phyloP scores from a whole-genome alignment of 345 rosid genomes.

The Lepidium africanum region DNA sequence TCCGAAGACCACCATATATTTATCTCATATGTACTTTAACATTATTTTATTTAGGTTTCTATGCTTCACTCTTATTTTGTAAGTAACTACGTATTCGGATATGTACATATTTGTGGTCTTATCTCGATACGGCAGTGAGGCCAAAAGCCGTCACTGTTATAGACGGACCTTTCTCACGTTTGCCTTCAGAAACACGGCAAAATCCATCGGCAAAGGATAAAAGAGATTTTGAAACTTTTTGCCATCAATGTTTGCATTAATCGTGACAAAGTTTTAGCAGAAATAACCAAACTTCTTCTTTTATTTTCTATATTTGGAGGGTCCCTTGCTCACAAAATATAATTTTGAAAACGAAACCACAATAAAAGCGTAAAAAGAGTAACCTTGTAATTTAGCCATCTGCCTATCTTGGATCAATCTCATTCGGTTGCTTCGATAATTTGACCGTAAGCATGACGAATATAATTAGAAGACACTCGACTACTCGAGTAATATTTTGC shows the following conservation, averaged over 20 bases:
- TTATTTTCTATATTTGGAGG: not conserved
- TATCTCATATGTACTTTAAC: not conserved
- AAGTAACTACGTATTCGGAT: not conserved
- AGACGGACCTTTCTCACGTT: not conserved
- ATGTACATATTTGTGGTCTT: not conserved
- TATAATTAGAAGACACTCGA: no score
- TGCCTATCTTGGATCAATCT: not conserved
- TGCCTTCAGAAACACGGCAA: conserved; percentile 27
- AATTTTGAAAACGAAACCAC: conserved; percentile 5
- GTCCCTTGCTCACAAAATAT: not conserved
- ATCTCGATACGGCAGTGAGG: conserved; percentile 5
- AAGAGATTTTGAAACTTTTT: conserved; percentile 1
- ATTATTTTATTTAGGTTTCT: not conserved
- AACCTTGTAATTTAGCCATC: not conserved
- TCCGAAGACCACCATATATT: not conserved
- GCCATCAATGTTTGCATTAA: conserved; percentile 6
- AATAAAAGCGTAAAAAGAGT: conserved; percentile 3
- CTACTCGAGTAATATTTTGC: not conserved
- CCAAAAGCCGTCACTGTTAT: not conserved
- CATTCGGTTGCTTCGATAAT: not conserved
- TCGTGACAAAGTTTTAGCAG: conserved; percentile 1
- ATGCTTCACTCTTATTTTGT: not conserved
- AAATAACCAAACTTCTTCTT: conserved; percentile 15
- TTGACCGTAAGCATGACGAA: conserved; percentile 5
- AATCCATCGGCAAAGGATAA: conserved; percentile 12